Evolutionary conservation across 129 eudicot species (phyloP).

Genomic region (Apium graveolens): DNA sequence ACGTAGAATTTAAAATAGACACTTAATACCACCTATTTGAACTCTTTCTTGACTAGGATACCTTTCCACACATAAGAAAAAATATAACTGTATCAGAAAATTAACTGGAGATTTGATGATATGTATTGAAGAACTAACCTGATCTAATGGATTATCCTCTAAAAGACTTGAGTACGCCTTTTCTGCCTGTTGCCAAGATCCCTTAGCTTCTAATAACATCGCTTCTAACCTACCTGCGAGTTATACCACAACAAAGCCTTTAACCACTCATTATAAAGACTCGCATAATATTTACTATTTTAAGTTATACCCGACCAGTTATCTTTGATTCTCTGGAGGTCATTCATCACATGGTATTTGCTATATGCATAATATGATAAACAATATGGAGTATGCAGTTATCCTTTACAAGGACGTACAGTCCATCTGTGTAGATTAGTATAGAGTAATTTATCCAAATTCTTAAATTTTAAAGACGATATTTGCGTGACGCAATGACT

Average conservation of each 20-base stretch:
- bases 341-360: not conserved
- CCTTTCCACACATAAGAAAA: not conserved
- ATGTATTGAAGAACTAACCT: conserved; percentile 24
- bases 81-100: not conserved
- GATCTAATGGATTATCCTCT: conserved; percentile 84
- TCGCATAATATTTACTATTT: not conserved
- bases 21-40: not conserved
- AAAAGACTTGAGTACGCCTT: conserved; percentile 80
- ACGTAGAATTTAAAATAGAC: not conserved
- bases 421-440: not conserved
- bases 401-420: not conserved
- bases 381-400: not conserved
- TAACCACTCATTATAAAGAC: not conserved
- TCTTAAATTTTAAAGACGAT: not conserved
- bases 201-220: conserved; percentile 90
- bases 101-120: not conserved
- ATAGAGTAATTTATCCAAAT: not conserved
- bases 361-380: not conserved
- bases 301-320: not conserved
- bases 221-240: conserved; percentile 82
- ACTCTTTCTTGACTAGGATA: not conserved
- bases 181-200: conserved; percentile 88
- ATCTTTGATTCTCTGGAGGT: not conserved
- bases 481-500: not conserved
- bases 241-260: not conserved